A percentile compares a stretch with the other conserved stretches of the same genome.
Conservation (phyloP, 2,329 filamentous ascomycete species). For the Penicillium glabrum region DNA sequence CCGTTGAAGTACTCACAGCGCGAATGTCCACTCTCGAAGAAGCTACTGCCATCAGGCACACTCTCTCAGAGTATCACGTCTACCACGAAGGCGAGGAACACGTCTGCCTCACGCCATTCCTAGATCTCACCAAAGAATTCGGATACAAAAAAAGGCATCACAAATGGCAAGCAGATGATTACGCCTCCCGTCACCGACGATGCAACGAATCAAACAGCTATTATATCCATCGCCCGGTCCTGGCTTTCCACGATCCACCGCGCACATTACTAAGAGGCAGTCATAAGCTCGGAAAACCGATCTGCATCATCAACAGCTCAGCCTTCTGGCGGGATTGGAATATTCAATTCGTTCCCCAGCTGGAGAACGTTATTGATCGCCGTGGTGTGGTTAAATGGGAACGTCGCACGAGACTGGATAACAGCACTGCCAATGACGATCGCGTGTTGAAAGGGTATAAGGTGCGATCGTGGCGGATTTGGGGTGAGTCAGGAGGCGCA, state of each 20-base stretch:
- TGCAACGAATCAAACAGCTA: constrained; percentile 7
- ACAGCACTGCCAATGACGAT: constrained; percentile 1
- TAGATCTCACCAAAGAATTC: constrained; percentile 4
- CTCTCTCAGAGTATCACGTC: constrained; percentile 8
- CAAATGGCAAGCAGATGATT: background rate
- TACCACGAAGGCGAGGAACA: constrained; percentile 8
- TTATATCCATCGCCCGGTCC: constrained; percentile 10
- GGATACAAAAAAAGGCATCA: constrained; percentile 1
- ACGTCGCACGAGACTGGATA: constrained; percentile 8
- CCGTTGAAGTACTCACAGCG: background rate
- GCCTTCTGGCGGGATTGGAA: constrained; percentile 12
- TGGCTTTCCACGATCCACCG: constrained; percentile 7
- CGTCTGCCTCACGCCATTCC: constrained; percentile 9
- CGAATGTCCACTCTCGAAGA: constrained; percentile 7
- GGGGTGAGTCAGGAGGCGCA: constrained; percentile 11
- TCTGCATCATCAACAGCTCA: constrained; percentile 10
- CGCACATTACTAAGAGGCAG: constrained; percentile 9
- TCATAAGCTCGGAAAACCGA: constrained; percentile 1
- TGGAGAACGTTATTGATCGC: constrained; percentile 9
- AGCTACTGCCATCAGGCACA: background rate
- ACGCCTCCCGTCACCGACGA: background rate
- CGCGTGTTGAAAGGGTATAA: constrained; percentile 11
- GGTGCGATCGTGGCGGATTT: constrained; percentile 13
- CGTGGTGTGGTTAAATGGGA: constrained; percentile 14
- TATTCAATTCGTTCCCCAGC: constrained; percentile 8